Percentiles rank a stretch among this genome's conserved stretches.
Conservation (phyloP, 2,329 filamentous ascomycete genomes). For the Diaporthe caulivora region DNA sequence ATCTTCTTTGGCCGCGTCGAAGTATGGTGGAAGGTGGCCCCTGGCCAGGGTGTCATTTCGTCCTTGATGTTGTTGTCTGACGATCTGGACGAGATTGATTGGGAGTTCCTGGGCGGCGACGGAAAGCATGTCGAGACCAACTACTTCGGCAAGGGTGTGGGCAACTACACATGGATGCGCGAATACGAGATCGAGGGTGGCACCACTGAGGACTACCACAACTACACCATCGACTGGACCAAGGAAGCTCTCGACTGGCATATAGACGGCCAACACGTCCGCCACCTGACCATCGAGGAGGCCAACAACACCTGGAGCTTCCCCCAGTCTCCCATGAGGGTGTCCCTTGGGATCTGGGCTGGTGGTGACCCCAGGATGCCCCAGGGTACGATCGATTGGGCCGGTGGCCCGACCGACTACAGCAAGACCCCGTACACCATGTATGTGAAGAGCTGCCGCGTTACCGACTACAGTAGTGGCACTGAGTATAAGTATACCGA, state of each 20-base stretch:
- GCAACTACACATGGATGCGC: slow-evolving; percentile 72
- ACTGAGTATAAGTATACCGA: slow-evolving; percentile 77
- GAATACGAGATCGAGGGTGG: slow-evolving; percentile 67
- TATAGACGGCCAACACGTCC: slow-evolving; percentile 76
- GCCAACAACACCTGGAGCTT: slow-evolving; percentile 73
- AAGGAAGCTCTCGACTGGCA: slow-evolving; percentile 74
- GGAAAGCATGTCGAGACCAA: slow-evolving; percentile 75
- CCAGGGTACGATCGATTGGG: slow-evolving; percentile 74
- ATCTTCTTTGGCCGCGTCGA: slow-evolving; percentile 89
- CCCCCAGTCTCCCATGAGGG: slow-evolving; percentile 82
- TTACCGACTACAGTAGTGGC: slow-evolving; percentile 71
- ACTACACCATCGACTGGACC: slow-evolving; percentile 83
- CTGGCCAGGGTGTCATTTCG: slow-evolving; percentile 81
- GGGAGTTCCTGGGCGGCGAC: slow-evolving; percentile 82
- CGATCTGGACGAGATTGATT: slow-evolving; percentile 89
- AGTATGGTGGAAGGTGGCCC: slow-evolving; percentile 80
- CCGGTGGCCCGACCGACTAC: slow-evolving; percentile 78
- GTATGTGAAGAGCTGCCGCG: slow-evolving; percentile 72
- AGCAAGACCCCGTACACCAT: slow-evolving; percentile 76
- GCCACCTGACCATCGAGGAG: slow-evolving; percentile 72
- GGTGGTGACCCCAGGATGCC: slow-evolving; percentile 68
- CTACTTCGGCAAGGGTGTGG: slow-evolving; percentile 82
- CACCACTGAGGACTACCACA: slow-evolving; percentile 74
- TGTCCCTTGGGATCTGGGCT: slow-evolving; percentile 77
- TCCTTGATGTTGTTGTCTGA: slow-evolving; percentile 87